Conservation (phyloP, 495 filamentous ascomycete species). For the Penicillium coffeae region DNA sequence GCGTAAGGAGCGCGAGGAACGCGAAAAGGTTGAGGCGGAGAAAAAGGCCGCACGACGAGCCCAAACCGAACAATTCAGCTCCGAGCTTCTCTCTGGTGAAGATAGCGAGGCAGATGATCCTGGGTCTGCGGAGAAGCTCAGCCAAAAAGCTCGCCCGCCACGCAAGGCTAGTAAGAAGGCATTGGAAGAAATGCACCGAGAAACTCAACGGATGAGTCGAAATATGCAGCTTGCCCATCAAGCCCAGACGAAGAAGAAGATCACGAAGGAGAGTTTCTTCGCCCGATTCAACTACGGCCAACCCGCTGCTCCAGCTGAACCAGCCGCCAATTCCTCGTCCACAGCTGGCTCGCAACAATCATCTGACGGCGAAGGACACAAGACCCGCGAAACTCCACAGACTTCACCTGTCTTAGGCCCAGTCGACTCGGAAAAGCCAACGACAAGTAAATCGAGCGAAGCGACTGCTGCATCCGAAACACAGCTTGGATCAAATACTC, state of each 20-base stretch:
- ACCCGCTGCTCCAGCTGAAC: slow-evolving; percentile 20
- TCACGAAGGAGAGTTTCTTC: slow-evolving; percentile 79
- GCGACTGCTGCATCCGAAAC: not conserved
- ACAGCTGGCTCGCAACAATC: slow-evolving; percentile 41
- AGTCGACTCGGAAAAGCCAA: slow-evolving; percentile 20
- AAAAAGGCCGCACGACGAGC: slow-evolving; percentile 44
- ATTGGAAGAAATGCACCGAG: slow-evolving; percentile 87
- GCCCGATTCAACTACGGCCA: slow-evolving; percentile 74
- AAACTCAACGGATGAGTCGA: slow-evolving; percentile 86
- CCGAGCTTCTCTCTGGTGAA: slow-evolving; percentile 30
- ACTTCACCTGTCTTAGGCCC: slow-evolving; percentile 42
- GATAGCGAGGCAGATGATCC: slow-evolving; percentile 54
- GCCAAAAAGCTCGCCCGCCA: slow-evolving; percentile 62
- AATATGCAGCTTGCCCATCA: slow-evolving; percentile 91
- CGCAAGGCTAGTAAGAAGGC: slow-evolving; percentile 95
- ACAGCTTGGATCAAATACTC: not conserved
- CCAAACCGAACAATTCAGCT: slow-evolving; percentile 33
- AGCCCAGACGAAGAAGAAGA: slow-evolving; percentile 86
- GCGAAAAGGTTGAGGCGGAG: slow-evolving; percentile 56
- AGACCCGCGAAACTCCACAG: slow-evolving; percentile 46
- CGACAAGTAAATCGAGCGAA: not conserved
- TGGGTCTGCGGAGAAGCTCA: slow-evolving; percentile 53
- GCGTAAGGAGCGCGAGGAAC: slow-evolving; percentile 62
- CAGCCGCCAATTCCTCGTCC: slow-evolving; percentile 33
- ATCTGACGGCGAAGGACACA: slow-evolving; percentile 45